Evolutionary conservation across 2,329 filamentous ascomycete genomes (phyloP).

Genomic region (Colletotrichum navitas): DNA sequence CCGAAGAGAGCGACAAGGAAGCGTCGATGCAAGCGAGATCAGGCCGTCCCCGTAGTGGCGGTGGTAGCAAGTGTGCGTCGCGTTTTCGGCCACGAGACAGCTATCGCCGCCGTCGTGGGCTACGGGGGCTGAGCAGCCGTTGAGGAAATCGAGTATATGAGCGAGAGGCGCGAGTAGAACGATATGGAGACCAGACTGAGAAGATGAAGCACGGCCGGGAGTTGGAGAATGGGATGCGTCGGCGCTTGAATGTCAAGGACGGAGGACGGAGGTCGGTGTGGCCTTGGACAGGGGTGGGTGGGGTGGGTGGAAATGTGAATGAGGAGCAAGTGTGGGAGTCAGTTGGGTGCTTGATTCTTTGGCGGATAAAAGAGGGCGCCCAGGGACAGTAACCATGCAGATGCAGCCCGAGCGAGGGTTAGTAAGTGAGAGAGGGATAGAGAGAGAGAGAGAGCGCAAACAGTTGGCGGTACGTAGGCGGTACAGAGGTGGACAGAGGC

Average conservation of each 20-base stretch:
- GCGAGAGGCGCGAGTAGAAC: neutral
- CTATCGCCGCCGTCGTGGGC: constrained; percentile 40
- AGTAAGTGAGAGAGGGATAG: constrained; percentile 7
- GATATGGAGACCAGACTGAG: constrained; percentile 1
- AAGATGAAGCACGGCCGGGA: constrained; percentile 32
- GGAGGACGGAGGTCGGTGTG: constrained; percentile 39
- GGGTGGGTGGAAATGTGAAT: constrained; percentile 14
- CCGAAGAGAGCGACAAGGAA: constrained; percentile 27
- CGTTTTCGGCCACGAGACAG: constrained; percentile 40
- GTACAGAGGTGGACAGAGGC: constrained; percentile 7
- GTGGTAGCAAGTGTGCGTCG: constrained; percentile 27
- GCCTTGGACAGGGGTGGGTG: constrained; percentile 28
- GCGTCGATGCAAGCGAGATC: constrained; percentile 14
- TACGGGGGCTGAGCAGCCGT: constrained; percentile 22
- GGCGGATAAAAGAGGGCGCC: constrained; percentile 33
- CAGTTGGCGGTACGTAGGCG: neutral
- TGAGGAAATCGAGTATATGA: constrained; percentile 2
- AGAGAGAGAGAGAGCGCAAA: neutral
- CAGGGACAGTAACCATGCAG: constrained; percentile 27
- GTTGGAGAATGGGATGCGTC: constrained; percentile 32
- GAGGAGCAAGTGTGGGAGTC: constrained; percentile 29
- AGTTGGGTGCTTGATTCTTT: constrained; percentile 25
- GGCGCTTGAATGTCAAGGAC: constrained; percentile 36
- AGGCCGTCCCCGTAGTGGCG: neutral
- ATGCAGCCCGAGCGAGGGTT: constrained; percentile 26